These are phyloP conservation scores for Oryza brachyantha DNA, from an alignment of 176 grass and related monocot genomes.

Conservation along the genomic window DNA sequence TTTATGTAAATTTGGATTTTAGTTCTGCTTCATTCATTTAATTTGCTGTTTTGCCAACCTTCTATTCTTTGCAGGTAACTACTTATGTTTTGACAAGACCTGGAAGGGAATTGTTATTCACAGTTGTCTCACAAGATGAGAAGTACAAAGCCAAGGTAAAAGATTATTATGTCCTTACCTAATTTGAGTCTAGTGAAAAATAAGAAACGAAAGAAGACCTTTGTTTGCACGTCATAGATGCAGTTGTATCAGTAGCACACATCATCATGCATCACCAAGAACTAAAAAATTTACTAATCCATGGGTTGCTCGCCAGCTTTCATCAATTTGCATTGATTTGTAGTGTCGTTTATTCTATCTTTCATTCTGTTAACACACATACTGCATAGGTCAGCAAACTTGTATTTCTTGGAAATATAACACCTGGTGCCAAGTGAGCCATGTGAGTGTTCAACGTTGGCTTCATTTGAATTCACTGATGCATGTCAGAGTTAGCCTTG, in stretches of 20 bases:
- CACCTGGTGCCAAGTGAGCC: background rate
- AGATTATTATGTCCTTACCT: background rate
- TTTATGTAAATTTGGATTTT: background rate
- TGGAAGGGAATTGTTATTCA: constrained; percentile 90
- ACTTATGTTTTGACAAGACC: constrained; percentile 96
- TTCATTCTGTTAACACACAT: background rate
- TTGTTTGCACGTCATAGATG: background rate
- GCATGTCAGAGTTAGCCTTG: background rate
- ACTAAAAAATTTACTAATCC: background rate
- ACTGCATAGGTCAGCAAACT: background rate
- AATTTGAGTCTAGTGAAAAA: background rate
- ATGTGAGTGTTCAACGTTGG: background rate
- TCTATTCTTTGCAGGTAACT: constrained; percentile 46
- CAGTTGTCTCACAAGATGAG: constrained; percentile 92
- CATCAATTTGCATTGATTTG: background rate
- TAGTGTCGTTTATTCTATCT: background rate
- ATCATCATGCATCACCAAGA: background rate
- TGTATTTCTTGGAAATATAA: background rate
- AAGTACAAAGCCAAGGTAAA: constrained; percentile 99
- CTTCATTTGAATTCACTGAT: constrained; percentile 6
- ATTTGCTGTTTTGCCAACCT: background rate
- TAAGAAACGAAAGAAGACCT: background rate
- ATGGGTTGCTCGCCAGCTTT: background rate
- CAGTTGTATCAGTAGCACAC: background rate
- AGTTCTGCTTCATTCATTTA: background rate